Conservation (phyloP, 805 yeast species). For the Brettanomyces bruxellensis region DNA sequence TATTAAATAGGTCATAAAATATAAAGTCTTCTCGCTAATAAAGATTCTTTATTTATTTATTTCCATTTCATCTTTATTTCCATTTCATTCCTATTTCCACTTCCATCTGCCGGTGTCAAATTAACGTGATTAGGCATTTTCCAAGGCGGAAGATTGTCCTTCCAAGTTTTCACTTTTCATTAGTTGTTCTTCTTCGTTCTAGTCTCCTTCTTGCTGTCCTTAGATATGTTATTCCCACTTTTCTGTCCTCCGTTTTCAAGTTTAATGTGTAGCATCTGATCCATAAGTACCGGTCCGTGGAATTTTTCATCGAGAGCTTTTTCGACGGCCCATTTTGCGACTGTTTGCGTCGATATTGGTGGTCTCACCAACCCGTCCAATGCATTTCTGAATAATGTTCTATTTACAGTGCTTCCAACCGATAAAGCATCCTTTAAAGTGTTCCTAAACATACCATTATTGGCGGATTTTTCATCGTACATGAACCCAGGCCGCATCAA, state of each 20-base stretch:
- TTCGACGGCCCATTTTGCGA: conserved; percentile 50
- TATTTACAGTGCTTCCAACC: conserved; percentile 35
- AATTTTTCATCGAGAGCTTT: conserved; percentile 41
- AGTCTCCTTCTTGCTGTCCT: no score
- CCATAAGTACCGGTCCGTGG: conserved; percentile 51
- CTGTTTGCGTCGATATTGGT: conserved; percentile 56
- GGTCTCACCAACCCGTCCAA: conserved; percentile 50
- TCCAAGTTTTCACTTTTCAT: no score
- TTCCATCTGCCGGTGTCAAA: no score
- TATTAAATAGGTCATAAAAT: no score
- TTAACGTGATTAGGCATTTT: no score
- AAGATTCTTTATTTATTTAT: no score
- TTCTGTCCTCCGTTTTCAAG: not conserved
- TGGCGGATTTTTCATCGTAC: conserved; percentile 40
- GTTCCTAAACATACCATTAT: conserved; percentile 23
- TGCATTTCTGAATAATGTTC: conserved; percentile 29
- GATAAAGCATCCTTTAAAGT: conserved; percentile 34
- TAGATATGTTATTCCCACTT: no score
- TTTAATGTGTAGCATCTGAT: conserved; percentile 30
- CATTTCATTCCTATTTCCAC: no score
- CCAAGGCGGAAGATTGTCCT: no score
- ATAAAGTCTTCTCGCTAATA: no score
- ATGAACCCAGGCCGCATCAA: conserved; percentile 76
- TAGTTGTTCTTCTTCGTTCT: no score
- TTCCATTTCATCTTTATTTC: no score